Percentiles rank a stretch among this genome's conserved stretches.
Conservation (phyloP, 2,329 filamentous ascomycete species). For the Fusarium zealandicum region DNA sequence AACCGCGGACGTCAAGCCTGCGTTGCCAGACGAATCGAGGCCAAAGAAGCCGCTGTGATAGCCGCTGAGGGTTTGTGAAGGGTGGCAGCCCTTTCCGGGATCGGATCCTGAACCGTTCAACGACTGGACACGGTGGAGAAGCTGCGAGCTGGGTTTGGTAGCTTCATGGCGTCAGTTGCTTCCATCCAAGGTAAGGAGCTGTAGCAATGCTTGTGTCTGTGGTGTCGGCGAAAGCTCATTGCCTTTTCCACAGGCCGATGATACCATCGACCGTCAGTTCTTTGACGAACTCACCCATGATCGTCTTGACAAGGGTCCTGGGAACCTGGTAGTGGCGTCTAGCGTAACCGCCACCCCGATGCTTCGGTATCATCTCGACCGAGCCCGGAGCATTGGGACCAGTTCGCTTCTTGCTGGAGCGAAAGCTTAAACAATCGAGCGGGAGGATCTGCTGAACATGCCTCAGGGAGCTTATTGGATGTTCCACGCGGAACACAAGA, state of each 20-base stretch:
- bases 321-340: conserved; percentile 28
- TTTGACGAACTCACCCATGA: conserved; percentile 15
- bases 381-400: conserved; percentile 15
- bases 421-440: conserved; percentile 10
- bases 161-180: conserved; percentile 19
- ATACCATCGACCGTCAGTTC: conserved; percentile 7
- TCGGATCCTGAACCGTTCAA: conserved; percentile 20
- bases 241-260: conserved; percentile 12
- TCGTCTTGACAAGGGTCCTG: conserved; percentile 15
- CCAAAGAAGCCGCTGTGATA: conserved; percentile 11
- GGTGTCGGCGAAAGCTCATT: conserved; percentile 13
- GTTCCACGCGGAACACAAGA: conserved; percentile 1
- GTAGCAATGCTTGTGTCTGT: conserved; percentile 9
- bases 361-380: conserved; percentile 21
- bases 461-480: background rate
- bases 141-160: conserved; percentile 2
- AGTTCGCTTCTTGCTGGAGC: background rate
- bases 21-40: conserved; percentile 6
- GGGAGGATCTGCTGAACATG: conserved; percentile 5
- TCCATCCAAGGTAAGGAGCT: conserved; percentile 29
- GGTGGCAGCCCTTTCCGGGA: conserved; percentile 32
- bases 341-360: conserved; percentile 26
- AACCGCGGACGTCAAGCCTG: conserved; percentile 5
- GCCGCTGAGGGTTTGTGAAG: conserved; percentile 1
- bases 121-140: conserved; percentile 8